Base-by-base conservation (phyloP, 192 early-diverging fungal species). In the Coemansia sp. region DNA sequence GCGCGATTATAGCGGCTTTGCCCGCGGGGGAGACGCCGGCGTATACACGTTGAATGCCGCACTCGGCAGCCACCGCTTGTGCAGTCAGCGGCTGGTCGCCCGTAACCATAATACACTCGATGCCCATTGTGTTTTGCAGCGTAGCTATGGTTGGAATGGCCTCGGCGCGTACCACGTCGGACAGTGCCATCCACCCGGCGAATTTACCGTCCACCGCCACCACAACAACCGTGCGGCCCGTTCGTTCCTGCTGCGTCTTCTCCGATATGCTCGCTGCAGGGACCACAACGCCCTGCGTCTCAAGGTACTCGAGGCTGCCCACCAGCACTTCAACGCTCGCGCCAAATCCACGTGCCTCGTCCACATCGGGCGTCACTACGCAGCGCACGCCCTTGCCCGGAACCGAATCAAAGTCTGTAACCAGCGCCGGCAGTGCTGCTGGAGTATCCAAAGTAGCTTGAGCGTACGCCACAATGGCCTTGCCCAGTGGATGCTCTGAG, bases 401-500 rank as follows among this genome's bases (percentile, higher is more conserved):
- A 23, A 85, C 77, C 1, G 89, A 84, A 41, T 88, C 71, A 64
- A 95, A 94, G 8, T 85, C 73, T 0, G 77, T 57, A 3, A 88
- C 74, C 2, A 57, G n/a, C 1, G 84, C 87, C 16, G 67, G 66
- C 49, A 67, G 69, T 61, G 71, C 65, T 0, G 29, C 53, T 16
- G 13, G 23, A 24, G 75, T 59, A 24, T 27, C 65, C 2, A 89
- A 69, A 29, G 78, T 18, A 12, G 66, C 56, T 55, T 88, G 83
- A 4, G 78, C 88, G 55, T 90, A 71, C 14, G 85, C 65, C 5
- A 76, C 86, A 38, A 95, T 79, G 16, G 89, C 88, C n/a, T 84
- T 64, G n/a, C 92, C 96, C 11, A 98, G 73, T 18, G 94, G 92
- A 72, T 98, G 96, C 79, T 98, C 97, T 32, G 90, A 92, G 18